These are phyloP conservation scores for Saksenaea vasiformis DNA, from an alignment of 371 early-diverging fungal genomes.

Conservation along the genomic window DNA sequence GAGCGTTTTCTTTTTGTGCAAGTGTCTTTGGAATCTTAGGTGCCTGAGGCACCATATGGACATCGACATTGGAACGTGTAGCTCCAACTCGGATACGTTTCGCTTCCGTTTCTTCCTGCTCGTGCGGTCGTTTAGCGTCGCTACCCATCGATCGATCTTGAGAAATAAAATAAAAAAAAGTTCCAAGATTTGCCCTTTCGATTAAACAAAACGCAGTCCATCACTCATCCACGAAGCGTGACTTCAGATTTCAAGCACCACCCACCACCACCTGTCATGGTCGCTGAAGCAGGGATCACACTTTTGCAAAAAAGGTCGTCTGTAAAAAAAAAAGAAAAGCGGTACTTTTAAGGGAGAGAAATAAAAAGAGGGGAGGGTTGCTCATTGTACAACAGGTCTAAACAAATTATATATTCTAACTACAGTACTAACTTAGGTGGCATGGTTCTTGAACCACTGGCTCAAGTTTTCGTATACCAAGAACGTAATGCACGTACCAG, in stretches of 20 bases:
- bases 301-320: background rate
- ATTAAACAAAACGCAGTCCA: background rate
- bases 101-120: conserved; percentile 17
- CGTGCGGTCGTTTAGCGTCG: conserved; percentile 16
- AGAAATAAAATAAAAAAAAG: background rate
- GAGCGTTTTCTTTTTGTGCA: conserved; percentile 74
- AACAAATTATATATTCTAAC: conserved; percentile 17
- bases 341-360: no score
- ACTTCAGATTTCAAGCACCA: no score
- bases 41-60: conserved; percentile 70
- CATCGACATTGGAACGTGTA: conserved; percentile 47
- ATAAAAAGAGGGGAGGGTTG: no score
- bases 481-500: conserved; percentile 96
- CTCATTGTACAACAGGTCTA: background rate
- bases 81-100: conserved; percentile 54
- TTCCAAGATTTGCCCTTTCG: background rate
- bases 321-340: no score
- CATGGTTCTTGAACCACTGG: conserved; percentile 68
- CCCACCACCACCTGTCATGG: no score
- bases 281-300: background rate
- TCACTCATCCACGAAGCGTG: no score
- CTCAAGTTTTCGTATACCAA: conserved; percentile 88
- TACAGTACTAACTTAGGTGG: conserved; percentile 27
- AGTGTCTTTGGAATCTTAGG: conserved; percentile 80
- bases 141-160: conserved; percentile 10